phyloP scores from a whole-genome alignment of 2,329 filamentous ascomycete genomes.

The Alternaria brassicicola region DNA sequence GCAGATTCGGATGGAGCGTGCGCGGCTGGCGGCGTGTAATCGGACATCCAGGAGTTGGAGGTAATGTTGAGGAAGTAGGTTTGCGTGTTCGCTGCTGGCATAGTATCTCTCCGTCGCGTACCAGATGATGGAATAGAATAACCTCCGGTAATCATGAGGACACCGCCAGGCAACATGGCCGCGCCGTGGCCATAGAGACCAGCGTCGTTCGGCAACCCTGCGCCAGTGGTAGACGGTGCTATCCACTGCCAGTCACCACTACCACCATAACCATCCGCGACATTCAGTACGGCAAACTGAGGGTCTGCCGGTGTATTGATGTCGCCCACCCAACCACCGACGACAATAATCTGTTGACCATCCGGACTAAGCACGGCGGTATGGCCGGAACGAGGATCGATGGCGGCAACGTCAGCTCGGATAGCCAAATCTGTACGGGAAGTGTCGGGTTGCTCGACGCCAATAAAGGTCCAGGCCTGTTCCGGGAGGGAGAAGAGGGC shows the following conservation, averaged over 20 bases:
- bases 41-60: slow-evolving; percentile 63
- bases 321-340: slow-evolving; percentile 93
- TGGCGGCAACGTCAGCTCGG: slow-evolving; percentile 52
- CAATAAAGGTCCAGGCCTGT: slow-evolving; percentile 82
- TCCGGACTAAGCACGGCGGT: slow-evolving; percentile 81
- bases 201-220: slow-evolving; percentile 50
- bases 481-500: slow-evolving; percentile 87
- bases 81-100: slow-evolving; percentile 50
- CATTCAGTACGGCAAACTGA: slow-evolving; percentile 76
- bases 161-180: slow-evolving; percentile 64
- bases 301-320: slow-evolving; percentile 76
- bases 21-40: slow-evolving; percentile 59
- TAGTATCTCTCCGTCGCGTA: slow-evolving; percentile 45
- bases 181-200: slow-evolving; percentile 68
- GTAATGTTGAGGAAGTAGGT: slow-evolving; percentile 67
- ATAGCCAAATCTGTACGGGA: slow-evolving; percentile 64
- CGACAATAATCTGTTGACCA: slow-evolving; percentile 75
- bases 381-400: slow-evolving; percentile 88
- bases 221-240: slow-evolving; percentile 59
- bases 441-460: slow-evolving; percentile 59
- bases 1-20: slow-evolving; percentile 15
- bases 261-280: slow-evolving; percentile 74
- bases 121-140: slow-evolving; percentile 56
- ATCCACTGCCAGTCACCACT: slow-evolving; percentile 71
- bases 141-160: slow-evolving; percentile 67